Evolutionary conservation across 2,329 filamentous ascomycete genomes (phyloP).

Genomic region (Immersiporthe knoxdaviesiana): DNA sequence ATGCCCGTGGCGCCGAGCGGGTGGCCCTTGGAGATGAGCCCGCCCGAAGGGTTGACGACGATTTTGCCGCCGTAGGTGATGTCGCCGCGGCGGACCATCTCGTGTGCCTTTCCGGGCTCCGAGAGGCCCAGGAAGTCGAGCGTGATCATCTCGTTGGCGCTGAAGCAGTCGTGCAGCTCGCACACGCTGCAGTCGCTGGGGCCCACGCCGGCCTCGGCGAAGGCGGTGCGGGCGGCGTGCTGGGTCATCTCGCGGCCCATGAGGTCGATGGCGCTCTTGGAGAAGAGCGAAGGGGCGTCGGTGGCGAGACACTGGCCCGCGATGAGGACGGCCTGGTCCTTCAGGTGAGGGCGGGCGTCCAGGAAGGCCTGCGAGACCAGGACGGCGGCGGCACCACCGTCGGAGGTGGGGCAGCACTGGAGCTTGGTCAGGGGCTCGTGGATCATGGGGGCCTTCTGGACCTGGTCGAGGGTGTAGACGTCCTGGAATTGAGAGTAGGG

Average conservation of each 20-base stretch:
- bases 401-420: slow-evolving; percentile 97
- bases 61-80: slow-evolving; percentile 88
- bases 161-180: slow-evolving; percentile 97
- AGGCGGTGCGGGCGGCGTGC: slow-evolving; percentile 69
- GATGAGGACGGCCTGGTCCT: slow-evolving; percentile 81
- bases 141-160: slow-evolving; percentile 88
- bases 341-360: slow-evolving; percentile 79
- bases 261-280: slow-evolving; percentile 79
- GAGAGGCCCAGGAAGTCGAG: slow-evolving; percentile 84
- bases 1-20: slow-evolving; percentile 93
- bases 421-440: slow-evolving; percentile 90
- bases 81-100: slow-evolving; percentile 82
- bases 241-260: slow-evolving; percentile 87
- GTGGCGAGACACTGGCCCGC: slow-evolving; percentile 89
- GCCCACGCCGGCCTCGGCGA: slow-evolving; percentile 71
- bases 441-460: slow-evolving; percentile 76
- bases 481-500: slow-evolving; percentile 98
- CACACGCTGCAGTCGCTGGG: slow-evolving; percentile 77
- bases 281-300: slow-evolving; percentile 80
- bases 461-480: slow-evolving; percentile 85
- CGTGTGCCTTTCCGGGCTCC: slow-evolving; percentile 82
- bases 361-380: slow-evolving; percentile 89
- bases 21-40: slow-evolving; percentile 94
- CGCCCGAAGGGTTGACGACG: slow-evolving; percentile 91
- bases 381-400: slow-evolving; percentile 86